Evolutionary conservation across 495 filamentous ascomycete species (phyloP).

Genomic region (Chaetomium cochliodes): DNA sequence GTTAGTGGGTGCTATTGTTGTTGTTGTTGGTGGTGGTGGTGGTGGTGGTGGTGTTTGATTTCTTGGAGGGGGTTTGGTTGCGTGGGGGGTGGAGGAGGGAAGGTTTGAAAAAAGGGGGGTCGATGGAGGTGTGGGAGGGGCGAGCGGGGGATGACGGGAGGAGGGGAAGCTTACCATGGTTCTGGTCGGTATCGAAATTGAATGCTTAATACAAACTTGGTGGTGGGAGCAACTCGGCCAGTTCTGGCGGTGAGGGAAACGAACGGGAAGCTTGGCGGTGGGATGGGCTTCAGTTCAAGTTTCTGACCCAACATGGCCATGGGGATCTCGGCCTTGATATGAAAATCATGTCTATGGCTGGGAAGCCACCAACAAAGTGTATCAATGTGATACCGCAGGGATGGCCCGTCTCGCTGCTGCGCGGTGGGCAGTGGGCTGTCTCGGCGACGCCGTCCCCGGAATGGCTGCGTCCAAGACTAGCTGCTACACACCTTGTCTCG

Average conservation of each 20-base stretch:
- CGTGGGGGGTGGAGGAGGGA: too few relatives aligned
- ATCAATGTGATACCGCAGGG: background rate
- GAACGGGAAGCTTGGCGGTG: background rate
- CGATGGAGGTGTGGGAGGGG: too few relatives aligned
- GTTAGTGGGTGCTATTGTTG: background rate
- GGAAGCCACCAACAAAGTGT: background rate
- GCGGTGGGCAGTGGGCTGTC: background rate
- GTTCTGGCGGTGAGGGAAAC: background rate
- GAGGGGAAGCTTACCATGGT: background rate
- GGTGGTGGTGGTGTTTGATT: background rate
- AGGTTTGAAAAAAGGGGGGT: background rate
- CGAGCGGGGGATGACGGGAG: too few relatives aligned
- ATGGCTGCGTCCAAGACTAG: background rate
- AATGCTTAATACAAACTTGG: background rate
- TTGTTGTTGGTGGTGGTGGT: too few relatives aligned
- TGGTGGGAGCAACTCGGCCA: too few relatives aligned
- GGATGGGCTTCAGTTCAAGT: background rate
- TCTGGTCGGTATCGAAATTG: background rate
- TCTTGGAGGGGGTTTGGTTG: too few relatives aligned
- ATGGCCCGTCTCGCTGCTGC: constrained; percentile 4
- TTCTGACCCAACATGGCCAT: background rate
- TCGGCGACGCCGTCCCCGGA: background rate
- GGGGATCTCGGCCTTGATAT: background rate
- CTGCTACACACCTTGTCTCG: background rate
- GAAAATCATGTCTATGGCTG: background rate